phyloP scores from a whole-genome alignment of 1,284 basidiomycete species.

The Leccinum ponderosum region DNA sequence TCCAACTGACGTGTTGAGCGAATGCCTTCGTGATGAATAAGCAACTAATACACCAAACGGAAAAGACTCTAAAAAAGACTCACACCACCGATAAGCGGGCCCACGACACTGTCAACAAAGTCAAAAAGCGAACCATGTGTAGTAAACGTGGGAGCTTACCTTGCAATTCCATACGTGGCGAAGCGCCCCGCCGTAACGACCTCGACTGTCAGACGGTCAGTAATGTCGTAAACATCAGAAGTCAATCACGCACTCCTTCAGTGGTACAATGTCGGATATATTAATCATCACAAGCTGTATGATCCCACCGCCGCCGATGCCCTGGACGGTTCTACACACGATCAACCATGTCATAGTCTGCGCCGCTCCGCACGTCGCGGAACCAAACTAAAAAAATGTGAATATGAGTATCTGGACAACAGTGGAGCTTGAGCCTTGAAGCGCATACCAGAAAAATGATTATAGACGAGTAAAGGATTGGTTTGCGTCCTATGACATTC shows the following conservation, averaged over 20 bases:
- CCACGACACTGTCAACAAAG: conserved; percentile 54
- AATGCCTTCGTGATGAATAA: conserved; percentile 45
- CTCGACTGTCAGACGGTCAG: conserved; percentile 50
- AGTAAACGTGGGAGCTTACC: conserved; percentile 33
- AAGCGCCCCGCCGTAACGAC: conserved; percentile 70
- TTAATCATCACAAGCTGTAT: conserved; percentile 68
- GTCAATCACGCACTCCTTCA: conserved; percentile 58
- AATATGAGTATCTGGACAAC: background rate
- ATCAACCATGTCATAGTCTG: conserved; percentile 77
- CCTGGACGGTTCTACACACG: conserved; percentile 76
- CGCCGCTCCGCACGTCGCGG: conserved; percentile 80
- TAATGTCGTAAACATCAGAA: background rate
- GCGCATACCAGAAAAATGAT: conserved; percentile 62
- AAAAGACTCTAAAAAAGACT: conserved; percentile 25
- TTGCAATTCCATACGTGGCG: conserved; percentile 79
- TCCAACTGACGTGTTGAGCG: conserved; percentile 72
- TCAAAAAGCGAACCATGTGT: conserved; percentile 2
- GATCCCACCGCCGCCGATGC: conserved; percentile 81
- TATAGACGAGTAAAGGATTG: conserved; percentile 70
- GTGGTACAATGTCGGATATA: conserved; percentile 77
- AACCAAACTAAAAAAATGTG: conserved; percentile 55
- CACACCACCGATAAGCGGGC: conserved; percentile 75
- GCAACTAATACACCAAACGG: background rate
- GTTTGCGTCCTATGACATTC: conserved; percentile 60
- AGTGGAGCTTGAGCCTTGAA: background rate